These are phyloP conservation scores for Chrysoporthe deuterocubensis DNA, from an alignment of 2,329 filamentous ascomycete genomes.

Conservation along the genomic window DNA sequence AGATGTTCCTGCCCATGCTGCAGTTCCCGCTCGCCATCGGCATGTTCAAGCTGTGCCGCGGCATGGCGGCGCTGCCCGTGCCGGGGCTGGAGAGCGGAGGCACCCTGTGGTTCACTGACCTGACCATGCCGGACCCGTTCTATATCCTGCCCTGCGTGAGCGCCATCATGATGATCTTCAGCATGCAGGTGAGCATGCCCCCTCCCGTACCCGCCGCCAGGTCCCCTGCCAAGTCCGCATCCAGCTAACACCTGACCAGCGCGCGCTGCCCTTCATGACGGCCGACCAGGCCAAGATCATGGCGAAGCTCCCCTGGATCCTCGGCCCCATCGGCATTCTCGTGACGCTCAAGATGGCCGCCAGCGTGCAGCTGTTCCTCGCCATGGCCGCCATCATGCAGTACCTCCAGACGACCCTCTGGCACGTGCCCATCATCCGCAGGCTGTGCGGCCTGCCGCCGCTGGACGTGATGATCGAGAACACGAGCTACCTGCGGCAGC, in stretches of 20 bases:
- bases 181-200: constrained; percentile 57
- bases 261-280: constrained; percentile 40
- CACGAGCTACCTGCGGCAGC: constrained; percentile 1
- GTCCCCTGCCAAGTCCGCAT: not conserved
- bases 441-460: constrained; percentile 43
- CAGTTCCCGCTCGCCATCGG: constrained; percentile 75
- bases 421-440: constrained; percentile 44
- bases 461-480: constrained; percentile 25
- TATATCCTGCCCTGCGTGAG: constrained; percentile 72
- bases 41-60: constrained; percentile 75
- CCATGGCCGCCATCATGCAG: constrained; percentile 44
- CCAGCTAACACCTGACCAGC: constrained; percentile 30
- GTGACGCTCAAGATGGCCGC: constrained; percentile 54
- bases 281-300: constrained; percentile 38
- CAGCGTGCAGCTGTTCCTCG: constrained; percentile 67
- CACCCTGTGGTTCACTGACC: constrained; percentile 76
- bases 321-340: constrained; percentile 38
- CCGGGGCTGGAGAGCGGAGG: constrained; percentile 75
- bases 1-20: constrained; percentile 59
- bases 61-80: constrained; percentile 78
- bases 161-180: constrained; percentile 58
- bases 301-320: constrained; percentile 41
- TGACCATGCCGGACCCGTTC: constrained; percentile 77
- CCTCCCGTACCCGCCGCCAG: not conserved
- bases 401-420: constrained; percentile 50